Base-by-base conservation (phyloP, 768 basidiomycete genomes). In the Pisolithus albus region DNA sequence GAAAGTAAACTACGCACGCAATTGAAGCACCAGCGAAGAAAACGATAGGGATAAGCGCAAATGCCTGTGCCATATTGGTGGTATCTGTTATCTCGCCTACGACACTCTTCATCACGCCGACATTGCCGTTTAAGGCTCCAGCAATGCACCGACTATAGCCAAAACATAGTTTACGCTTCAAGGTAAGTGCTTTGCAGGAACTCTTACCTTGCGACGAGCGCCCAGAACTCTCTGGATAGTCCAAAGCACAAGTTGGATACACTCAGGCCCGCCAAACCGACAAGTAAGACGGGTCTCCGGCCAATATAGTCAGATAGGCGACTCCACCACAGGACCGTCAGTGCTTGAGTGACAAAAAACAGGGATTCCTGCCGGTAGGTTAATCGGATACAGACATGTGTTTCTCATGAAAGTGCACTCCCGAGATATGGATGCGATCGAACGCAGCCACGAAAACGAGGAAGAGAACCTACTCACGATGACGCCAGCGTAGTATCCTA, bases 241-340 rank as follows among this genome's bases (percentile, higher is more conserved):
- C 87, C 88, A 56, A 89, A 88, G 62, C 77, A 81, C 50, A 79
- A 82, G 82, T 89, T 87, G 0, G 84, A 86, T 9, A 77, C 34
- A 0, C 82, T 84, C 4, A 26, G 26, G 6, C 26, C 26, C 26
- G 26, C 26, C 26, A 26, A 26, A 26, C 26, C 26, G 26, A 26
- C 26, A 26, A 26, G 26, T 26, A 26, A 26, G 26, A 26, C 7
- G 26, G 26, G 26, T 26, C 6, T 88, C 42, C 88, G 81, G 19
- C 88, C 88, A 39, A 89, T 64, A 38, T 74, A 71, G 56, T 90
- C 88, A 11, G 86, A 88, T 11, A 81, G 51, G 16, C 84, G 77
- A 63, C 84, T 83, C 86, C 87, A 90, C 54, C 87, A 80, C 15
- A 89, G 65, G 24, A 88, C 81, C 2, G 84, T 87, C 46, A 79